These are phyloP conservation scores for Boletus vermiculosoides DNA, from an alignment of 768 basidiomycete species.

Conservation along the genomic window DNA sequence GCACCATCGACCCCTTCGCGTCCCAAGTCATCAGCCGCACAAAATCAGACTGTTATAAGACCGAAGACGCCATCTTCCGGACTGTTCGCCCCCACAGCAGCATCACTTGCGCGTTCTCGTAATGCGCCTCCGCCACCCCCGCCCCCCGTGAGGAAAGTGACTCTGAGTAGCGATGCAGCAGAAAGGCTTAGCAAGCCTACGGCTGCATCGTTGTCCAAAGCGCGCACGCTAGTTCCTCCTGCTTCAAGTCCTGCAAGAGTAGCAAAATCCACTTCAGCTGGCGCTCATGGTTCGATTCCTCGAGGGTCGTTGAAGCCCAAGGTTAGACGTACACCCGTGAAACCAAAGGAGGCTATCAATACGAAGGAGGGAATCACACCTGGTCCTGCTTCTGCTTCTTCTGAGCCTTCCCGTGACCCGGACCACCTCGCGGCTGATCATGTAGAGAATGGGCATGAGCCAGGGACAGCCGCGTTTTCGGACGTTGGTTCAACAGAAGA, in stretches of 20 bases:
- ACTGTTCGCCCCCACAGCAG: slow-evolving; percentile 79
- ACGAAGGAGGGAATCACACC: slow-evolving; percentile 18
- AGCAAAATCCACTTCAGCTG: slow-evolving; percentile 30
- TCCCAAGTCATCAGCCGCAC: slow-evolving; percentile 36
- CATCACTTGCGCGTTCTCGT: slow-evolving; percentile 71
- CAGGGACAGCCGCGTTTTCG: slow-evolving; percentile 12
- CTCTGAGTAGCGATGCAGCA: slow-evolving; percentile 50
- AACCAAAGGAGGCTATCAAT: slow-evolving; percentile 20
- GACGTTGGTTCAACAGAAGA: slow-evolving; percentile 22
- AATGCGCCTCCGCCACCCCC: slow-evolving; percentile 48
- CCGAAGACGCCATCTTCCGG: slow-evolving; percentile 67
- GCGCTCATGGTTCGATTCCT: slow-evolving; percentile 26
- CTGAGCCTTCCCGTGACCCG: slow-evolving; percentile 23
- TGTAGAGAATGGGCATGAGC: slow-evolving; percentile 28
- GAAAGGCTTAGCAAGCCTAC: slow-evolving; percentile 82
- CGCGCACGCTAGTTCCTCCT: slow-evolving; percentile 36
- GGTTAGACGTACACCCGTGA: slow-evolving; percentile 27
- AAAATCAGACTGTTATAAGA: slow-evolving; percentile 27
- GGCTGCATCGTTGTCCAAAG: slow-evolving; percentile 69
- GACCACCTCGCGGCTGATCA: slow-evolving; percentile 21
- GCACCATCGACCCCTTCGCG: slow-evolving; percentile 34
- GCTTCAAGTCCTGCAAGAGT: slow-evolving; percentile 24
- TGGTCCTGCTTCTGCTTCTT: slow-evolving; percentile 24
- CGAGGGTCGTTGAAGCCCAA: slow-evolving; percentile 32
- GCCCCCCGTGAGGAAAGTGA: slow-evolving; percentile 52